Evolutionary conservation across 1,284 basidiomycete species (phyloP), one percentile per base, ranked within the genome.

Genomic region (Leccinum subfulvum): DNA sequence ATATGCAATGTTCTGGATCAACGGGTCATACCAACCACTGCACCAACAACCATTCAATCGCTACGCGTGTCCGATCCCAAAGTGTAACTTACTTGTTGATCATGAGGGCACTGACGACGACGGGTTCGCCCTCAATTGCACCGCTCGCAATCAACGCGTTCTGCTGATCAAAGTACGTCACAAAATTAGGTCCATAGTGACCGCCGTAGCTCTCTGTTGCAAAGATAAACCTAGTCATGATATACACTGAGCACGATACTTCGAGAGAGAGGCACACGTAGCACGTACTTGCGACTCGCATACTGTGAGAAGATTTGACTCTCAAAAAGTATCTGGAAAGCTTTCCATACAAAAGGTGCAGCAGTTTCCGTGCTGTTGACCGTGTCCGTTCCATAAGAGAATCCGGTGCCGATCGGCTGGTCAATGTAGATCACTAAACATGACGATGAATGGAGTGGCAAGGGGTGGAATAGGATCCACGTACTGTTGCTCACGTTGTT

Each of bases 351-450:
- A 26, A 81, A 80, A 0, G 78, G 77, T 1, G 80, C 78, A 0
- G 79, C 78, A 39, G 83, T 66, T 56, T 80, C 69, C 0, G 86
- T 88, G 71, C 83, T 87, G 65, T 85, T 84, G 18, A 79, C 80
- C 0, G 80, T 78, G 60, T 84, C 81, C 0, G 74, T 81, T 2
- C 87, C 87, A 61, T 82, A 84, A 4, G 86, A 89, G 71, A 88
- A 89, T 2, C 87, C 87, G 5, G 86, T 84, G 0, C 85, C 86
- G 58, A 89, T 86, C 1, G 89, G 90, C 72, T 92, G 89, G 71
- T 91, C 89, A 58, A 91, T 85, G 69, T 90, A 91, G 56, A 92
- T 85, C 73, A 89, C 86, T 89, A 10, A 57, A n/a, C 26, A 9
- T 10, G 2, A 35, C 21, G 1, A 56, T 59, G 33, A 56, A 23